phyloP scores from a whole-genome alignment of 768 basidiomycete species.

The Lentinula boryana region DNA sequence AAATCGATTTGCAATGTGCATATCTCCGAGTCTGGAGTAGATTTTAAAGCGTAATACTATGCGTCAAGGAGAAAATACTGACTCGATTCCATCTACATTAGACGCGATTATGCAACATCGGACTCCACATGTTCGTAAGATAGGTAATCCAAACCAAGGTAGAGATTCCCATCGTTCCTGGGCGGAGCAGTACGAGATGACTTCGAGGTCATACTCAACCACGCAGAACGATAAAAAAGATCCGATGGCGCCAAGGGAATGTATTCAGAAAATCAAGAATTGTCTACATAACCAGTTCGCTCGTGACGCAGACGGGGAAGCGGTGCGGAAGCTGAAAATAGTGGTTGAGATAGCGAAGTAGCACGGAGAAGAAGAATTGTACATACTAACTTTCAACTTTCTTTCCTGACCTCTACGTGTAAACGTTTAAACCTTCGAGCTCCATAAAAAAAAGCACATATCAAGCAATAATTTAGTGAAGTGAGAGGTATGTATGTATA shows the following conservation, averaged over 20 bases:
- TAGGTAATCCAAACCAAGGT: not conserved
- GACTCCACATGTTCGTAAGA: not conserved
- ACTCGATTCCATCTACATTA: not conserved
- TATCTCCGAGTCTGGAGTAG: too few relatives aligned
- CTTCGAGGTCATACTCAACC: not conserved
- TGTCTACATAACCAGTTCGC: not conserved
- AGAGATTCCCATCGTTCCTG: conserved; percentile 6
- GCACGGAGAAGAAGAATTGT: too few relatives aligned
- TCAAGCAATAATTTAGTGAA: too few relatives aligned
- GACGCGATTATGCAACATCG: not conserved
- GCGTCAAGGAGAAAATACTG: not conserved
- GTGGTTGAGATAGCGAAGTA: not conserved
- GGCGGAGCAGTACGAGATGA: not conserved
- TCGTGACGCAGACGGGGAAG: not conserved
- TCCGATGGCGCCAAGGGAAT: not conserved
- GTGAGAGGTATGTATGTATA: too few relatives aligned
- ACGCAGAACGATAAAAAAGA: not conserved
- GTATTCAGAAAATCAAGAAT: not conserved
- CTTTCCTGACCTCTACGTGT: too few relatives aligned
- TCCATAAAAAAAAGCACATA: too few relatives aligned
- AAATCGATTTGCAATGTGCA: too few relatives aligned
- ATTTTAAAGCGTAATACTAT: not conserved
- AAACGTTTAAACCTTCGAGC: too few relatives aligned
- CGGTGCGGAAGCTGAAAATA: not conserved
- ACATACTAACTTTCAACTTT: too few relatives aligned